Percentiles rank a stretch among this genome's conserved stretches.
These are phyloP conservation scores for Fusarium sp. DNA, from an alignment of 2,329 filamentous ascomycete genomes.

Conservation along the genomic window DNA sequence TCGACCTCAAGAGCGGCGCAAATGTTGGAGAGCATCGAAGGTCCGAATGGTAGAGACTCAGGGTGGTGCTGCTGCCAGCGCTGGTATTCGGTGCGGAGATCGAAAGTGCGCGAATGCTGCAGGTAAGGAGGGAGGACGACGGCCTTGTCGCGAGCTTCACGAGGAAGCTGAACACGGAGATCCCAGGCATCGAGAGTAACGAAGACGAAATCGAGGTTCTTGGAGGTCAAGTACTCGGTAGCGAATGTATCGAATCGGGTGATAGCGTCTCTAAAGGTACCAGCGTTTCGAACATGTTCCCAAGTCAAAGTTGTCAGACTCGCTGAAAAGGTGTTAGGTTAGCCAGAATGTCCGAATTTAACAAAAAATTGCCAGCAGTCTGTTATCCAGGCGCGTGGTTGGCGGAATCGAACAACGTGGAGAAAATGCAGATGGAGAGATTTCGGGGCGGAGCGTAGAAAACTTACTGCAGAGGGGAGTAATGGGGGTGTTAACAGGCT, in stretches of 20 bases:
- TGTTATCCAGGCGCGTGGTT: slow-evolving; percentile 27
- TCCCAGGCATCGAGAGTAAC: slow-evolving; percentile 99
- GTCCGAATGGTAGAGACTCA: slow-evolving; percentile 95
- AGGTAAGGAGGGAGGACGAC: slow-evolving; percentile 96
- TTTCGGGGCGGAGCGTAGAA: slow-evolving; percentile 39
- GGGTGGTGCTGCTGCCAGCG: slow-evolving; percentile 99
- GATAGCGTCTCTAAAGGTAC: slow-evolving; percentile 96
- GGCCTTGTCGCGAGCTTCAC: slow-evolving; percentile 97
- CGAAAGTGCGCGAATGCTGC: slow-evolving; percentile 97
- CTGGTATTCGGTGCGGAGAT: slow-evolving; percentile 97
- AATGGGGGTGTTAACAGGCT: slow-evolving; percentile 98
- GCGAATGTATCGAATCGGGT: slow-evolving; percentile 95
- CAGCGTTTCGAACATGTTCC: slow-evolving; percentile 98
- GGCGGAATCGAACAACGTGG: slow-evolving; percentile 36
- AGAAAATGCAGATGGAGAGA: slow-evolving; percentile 39
- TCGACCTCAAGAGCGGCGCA: slow-evolving; percentile 98
- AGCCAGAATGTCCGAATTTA: slow-evolving; percentile 30
- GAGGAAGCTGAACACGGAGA: slow-evolving; percentile 94
- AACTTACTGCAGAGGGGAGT: slow-evolving; percentile 98
- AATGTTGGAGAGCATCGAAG: slow-evolving; percentile 95
- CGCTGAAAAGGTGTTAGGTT: slow-evolving; percentile 66
- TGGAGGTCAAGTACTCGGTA: slow-evolving; percentile 88
- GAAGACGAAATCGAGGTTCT: slow-evolving; percentile 97
- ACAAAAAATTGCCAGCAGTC: slow-evolving; percentile 12
- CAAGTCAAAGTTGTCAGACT: slow-evolving; percentile 97